Conservation (phyloP, 2,329 filamentous ascomycete species). For the Drechslerella coelobrocha region DNA sequence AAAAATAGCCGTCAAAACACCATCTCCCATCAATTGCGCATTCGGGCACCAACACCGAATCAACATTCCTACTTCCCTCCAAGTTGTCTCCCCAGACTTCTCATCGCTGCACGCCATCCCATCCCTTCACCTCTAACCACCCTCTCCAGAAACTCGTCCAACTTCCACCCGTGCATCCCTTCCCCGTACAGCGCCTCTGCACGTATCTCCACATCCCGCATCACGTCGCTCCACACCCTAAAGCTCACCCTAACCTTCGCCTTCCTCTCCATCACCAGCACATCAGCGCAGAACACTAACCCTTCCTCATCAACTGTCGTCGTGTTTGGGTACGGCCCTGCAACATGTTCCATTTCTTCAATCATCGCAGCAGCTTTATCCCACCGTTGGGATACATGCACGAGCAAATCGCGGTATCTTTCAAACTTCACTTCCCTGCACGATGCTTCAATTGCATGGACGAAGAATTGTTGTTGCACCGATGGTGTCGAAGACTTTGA, state of each 20-base stretch:
- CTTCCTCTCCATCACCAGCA: constrained; percentile 72
- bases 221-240: constrained; percentile 61
- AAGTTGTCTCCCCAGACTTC: constrained; percentile 33
- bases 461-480: constrained; percentile 32
- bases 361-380: constrained; percentile 68
- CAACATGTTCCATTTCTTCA: constrained; percentile 68
- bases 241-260: constrained; percentile 70
- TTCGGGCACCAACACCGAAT: neutral
- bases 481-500: constrained; percentile 22
- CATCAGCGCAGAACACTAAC: constrained; percentile 67
- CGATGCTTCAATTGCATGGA: constrained; percentile 63
- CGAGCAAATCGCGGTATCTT: constrained; percentile 67
- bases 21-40: neutral
- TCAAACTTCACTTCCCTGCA: constrained; percentile 66
- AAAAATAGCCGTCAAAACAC: too few relatives aligned
- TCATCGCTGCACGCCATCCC: constrained; percentile 45
- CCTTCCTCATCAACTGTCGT: constrained; percentile 70
- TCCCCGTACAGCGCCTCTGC: constrained; percentile 78
- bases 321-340: constrained; percentile 71
- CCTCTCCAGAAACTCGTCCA: constrained; percentile 72
- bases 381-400: constrained; percentile 69
- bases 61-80: constrained; percentile 7
- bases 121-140: constrained; percentile 55
- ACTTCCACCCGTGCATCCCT: constrained; percentile 75
- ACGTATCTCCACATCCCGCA: constrained; percentile 65